These are phyloP conservation scores for Rhizophora apiculata DNA, from an alignment of 345 rosid species.

Conservation along the genomic window DNA sequence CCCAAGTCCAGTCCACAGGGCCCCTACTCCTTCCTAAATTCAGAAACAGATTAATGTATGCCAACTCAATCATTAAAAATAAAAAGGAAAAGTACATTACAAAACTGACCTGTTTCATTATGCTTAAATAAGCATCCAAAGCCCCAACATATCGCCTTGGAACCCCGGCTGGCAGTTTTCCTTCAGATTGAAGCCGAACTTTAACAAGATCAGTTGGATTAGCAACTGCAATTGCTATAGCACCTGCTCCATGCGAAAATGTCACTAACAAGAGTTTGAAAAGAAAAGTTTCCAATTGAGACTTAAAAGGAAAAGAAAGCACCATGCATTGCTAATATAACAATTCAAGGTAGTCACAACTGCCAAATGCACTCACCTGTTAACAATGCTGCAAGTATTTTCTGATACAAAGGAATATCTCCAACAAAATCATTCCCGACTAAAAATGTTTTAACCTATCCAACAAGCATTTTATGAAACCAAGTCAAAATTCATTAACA, in stretches of 20 bases:
- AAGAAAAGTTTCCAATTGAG: background rate
- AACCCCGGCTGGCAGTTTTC: conserved; percentile 78
- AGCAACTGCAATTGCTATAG: conserved; percentile 80
- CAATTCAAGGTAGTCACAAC: conserved; percentile 15
- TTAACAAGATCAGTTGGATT: conserved; percentile 97
- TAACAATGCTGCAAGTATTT: conserved; percentile 82
- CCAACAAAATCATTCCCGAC: conserved; percentile 80
- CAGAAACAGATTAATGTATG: conserved; percentile 1
- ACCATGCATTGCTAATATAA: background rate
- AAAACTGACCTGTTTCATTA: conserved; percentile 63
- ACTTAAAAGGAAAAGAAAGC: conserved; percentile 3
- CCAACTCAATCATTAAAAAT: background rate
- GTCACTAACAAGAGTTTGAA: conserved; percentile 7
- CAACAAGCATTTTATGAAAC: conserved; percentile 24
- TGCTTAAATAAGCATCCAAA: conserved; percentile 74
- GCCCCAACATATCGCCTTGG: conserved; percentile 91
- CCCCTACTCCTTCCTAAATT: conserved; percentile 72
- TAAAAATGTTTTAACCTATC: conserved; percentile 78
- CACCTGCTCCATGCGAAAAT: conserved; percentile 51
- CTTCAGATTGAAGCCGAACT: conserved; percentile 94
- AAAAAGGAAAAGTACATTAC: background rate
- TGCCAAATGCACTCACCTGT: conserved; percentile 55
- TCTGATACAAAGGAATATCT: conserved; percentile 74
- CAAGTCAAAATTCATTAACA: conserved; percentile 4
- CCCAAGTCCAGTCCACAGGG: conserved; percentile 95